These are phyloP conservation scores for Pseudocercospora fuligena DNA, from an alignment of 2,329 filamentous ascomycete genomes.

Conservation along the genomic window DNA sequence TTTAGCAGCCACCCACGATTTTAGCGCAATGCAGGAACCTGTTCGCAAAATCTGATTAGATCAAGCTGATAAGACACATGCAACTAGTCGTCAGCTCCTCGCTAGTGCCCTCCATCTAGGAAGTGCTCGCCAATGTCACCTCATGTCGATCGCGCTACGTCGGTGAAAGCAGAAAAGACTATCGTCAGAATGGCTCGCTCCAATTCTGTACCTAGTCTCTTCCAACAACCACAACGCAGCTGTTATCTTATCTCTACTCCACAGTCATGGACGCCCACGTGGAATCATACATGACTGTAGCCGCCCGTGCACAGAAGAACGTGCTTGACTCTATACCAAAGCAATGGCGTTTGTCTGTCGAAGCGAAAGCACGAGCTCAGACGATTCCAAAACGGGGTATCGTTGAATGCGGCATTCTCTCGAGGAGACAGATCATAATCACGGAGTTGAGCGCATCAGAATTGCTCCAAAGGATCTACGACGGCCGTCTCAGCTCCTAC, in stretches of 20 bases:
- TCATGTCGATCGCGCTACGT: neutral
- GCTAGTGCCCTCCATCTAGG: neutral
- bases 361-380: neutral
- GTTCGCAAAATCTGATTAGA: neutral
- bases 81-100: neutral
- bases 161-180: neutral
- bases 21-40: neutral
- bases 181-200: neutral
- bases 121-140: neutral
- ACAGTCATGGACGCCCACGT: neutral
- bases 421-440: neutral
- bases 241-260: neutral
- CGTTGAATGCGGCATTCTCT: neutral
- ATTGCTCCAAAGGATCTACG: slow-evolving; percentile 5
- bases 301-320: neutral
- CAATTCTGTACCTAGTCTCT: neutral
- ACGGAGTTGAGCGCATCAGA: slow-evolving; percentile 7
- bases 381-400: neutral
- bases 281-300: slow-evolving; percentile 11
- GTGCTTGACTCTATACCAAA: slow-evolving; percentile 8
- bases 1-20: neutral
- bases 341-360: neutral
- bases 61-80: neutral
- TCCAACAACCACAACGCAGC: neutral
- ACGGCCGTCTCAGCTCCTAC: slow-evolving; percentile 5